Percentiles rank a stretch among this genome's conserved stretches.
Evolutionary conservation across 129 eudicot species (phyloP).

Genomic region (Escallonia rubra): DNA sequence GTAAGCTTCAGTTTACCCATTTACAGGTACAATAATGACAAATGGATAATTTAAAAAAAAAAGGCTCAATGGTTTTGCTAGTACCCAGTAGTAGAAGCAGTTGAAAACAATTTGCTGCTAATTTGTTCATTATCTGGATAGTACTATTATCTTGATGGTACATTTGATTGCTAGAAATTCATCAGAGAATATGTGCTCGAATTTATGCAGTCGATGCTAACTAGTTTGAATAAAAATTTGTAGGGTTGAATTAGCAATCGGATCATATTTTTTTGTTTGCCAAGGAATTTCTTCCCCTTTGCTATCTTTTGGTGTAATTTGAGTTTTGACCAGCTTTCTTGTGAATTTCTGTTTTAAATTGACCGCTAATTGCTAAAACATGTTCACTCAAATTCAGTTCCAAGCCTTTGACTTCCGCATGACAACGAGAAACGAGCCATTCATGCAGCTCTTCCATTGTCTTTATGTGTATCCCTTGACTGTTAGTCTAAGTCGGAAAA

Average conservation of each 20-base stretch:
- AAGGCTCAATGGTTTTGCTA: not conserved
- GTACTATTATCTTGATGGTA: too few relatives aligned
- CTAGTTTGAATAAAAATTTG: too few relatives aligned
- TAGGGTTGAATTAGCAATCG: not conserved
- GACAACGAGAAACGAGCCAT: conserved; percentile 91
- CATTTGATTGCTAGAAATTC: too few relatives aligned
- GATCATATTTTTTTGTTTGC: not conserved
- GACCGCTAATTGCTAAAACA: not conserved
- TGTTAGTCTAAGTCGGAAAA: conserved; percentile 83
- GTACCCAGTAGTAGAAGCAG: not conserved
- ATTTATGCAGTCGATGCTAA: too few relatives aligned
- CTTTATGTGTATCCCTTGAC: conserved; percentile 97
- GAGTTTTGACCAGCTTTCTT: not conserved
- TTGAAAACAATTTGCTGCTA: not conserved
- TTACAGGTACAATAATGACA: not conserved
- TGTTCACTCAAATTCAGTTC: conserved; percentile 41
- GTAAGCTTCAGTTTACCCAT: not conserved
- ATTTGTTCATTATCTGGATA: not conserved
- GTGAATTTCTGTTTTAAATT: not conserved
- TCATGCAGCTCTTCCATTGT: conserved; percentile 93
- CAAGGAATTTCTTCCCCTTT: not conserved
- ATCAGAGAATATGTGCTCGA: too few relatives aligned
- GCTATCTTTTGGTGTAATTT: not conserved
- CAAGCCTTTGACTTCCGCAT: conserved; percentile 97
- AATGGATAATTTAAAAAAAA: not conserved